Evolutionary conservation across 371 early-diverging fungal species (phyloP).

Genomic region (Choanephora cucurbitarum): DNA sequence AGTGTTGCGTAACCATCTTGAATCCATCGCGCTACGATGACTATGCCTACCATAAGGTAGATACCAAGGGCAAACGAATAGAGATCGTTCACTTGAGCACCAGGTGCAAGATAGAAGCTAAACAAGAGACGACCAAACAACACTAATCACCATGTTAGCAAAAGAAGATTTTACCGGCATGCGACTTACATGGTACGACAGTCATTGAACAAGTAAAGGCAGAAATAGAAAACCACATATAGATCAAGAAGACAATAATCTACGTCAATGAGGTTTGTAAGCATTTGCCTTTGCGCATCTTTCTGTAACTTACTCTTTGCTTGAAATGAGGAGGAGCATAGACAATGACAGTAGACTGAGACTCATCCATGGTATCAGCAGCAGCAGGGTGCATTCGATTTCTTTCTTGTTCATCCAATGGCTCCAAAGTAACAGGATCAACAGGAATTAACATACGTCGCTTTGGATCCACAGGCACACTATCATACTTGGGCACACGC

Average conservation of each 20-base stretch:
- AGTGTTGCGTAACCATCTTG: constrained; percentile 19
- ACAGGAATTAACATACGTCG: constrained; percentile 76
- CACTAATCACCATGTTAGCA: constrained; percentile 26
- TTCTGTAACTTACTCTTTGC: constrained; percentile 41
- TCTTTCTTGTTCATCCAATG: constrained; percentile 65
- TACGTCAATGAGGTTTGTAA: no score
- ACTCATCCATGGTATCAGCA: constrained; percentile 48
- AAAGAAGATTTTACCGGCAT: neutral
- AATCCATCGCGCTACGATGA: constrained; percentile 24
- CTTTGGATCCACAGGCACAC: constrained; percentile 67
- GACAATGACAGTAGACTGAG: constrained; percentile 58
- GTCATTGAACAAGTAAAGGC: constrained; percentile 49
- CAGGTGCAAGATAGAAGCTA: constrained; percentile 35
- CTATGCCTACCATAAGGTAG: constrained; percentile 36
- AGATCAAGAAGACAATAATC: constrained; percentile 33
- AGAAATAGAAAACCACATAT: constrained; percentile 64
- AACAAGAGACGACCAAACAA: constrained; percentile 52
- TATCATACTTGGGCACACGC: constrained; percentile 74
- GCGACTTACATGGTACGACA: constrained; percentile 53
- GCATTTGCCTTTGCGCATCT: no score
- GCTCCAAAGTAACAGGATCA: constrained; percentile 59
- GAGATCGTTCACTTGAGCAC: constrained; percentile 54
- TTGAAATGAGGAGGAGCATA: constrained; percentile 70
- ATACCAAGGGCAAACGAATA: constrained; percentile 57
- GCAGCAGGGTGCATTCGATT: constrained; percentile 55